Base-by-base conservation (phyloP, 179 eudicot genomes). In the Heliamphora pulchella region DNA sequence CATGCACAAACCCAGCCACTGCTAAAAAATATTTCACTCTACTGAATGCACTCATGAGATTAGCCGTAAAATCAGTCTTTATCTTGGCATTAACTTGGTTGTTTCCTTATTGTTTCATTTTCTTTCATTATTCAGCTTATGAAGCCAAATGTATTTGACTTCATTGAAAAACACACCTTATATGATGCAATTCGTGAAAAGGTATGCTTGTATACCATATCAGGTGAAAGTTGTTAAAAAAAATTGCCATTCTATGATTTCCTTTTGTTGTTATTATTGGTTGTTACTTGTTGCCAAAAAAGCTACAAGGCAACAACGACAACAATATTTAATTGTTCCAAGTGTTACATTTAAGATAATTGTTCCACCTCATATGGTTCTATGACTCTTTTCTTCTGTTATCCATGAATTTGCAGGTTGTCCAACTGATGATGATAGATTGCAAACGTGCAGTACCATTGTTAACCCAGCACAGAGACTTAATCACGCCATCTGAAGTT, bases 141-240 rank as follows among this genome's bases (percentile, higher is more conserved):
- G 92, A 95, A 93, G 86, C 93, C 98, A 44, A 93, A 91, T 78
- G 83, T 95, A 81, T 95, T 93, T 83, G 95, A 95, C 86, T 95
- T 95, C 90, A 92, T 95, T 64, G 98, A 95, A 78, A 93, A 90
- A 78, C 98, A 95, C 85, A 89, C 86, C 78, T 82, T 95, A 85
- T 98, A 95, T 83, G 93, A 91, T 73, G 86, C 87, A 77, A 87
- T 92, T 87, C 93, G 88, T 86, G 97, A 93, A 79, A 95, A 95
- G 98, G 98, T 95, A 84, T 81, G 80, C 8, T 50, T 74, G 13
- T 57, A 2, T 74, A 66, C 47, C 65, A 65, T 20, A 20, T 61
- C 31, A 66, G 59, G 50, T 74, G 51, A 20, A 63, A 55, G 8
- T 47, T 70, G 51, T 54, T 14, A 54, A 0, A 54, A 2, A 53